A percentile compares a stretch with the other conserved stretches of the same genome.
These are phyloP conservation scores for Diutina catenulata DNA, from an alignment of 1,139 yeast species.

Conservation along the genomic window DNA sequence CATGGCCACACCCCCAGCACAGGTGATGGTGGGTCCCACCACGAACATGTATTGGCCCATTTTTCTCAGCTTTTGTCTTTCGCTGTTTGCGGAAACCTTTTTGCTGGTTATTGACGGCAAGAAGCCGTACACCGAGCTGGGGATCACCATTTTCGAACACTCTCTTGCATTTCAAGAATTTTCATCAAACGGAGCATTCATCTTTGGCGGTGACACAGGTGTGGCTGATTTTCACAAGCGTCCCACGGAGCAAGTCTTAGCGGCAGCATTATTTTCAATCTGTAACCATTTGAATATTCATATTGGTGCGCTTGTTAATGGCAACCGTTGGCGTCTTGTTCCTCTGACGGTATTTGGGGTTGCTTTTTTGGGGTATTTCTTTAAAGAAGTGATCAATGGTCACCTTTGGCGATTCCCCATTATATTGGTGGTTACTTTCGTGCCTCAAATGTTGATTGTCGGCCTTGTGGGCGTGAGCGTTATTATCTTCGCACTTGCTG, in stretches of 20 bases:
- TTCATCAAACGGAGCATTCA: constrained; percentile 28
- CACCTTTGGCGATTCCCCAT: constrained; percentile 36
- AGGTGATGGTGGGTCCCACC: constrained; percentile 37
- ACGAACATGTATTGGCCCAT: constrained; percentile 54
- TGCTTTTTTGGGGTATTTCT: constrained; percentile 35
- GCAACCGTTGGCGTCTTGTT: constrained; percentile 42
- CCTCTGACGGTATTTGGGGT: constrained; percentile 51
- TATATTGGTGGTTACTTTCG: constrained; percentile 40
- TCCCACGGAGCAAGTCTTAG: constrained; percentile 44
- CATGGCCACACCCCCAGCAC: constrained; percentile 21
- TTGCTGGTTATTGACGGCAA: constrained; percentile 47
- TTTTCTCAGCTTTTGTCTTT: constrained; percentile 47
- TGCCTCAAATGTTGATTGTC: constrained; percentile 51
- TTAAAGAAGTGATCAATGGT: constrained; percentile 10
- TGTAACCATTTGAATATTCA: constrained; percentile 48
- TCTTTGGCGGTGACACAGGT: constrained; percentile 14
- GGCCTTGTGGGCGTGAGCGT: constrained; percentile 38
- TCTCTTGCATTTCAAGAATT: constrained; percentile 66
- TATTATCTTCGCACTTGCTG: constrained; percentile 41
- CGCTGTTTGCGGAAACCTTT: constrained; percentile 62
- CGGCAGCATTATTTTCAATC: constrained; percentile 40
- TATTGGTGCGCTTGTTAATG: constrained; percentile 40
- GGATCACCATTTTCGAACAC: constrained; percentile 62
- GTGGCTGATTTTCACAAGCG: constrained; percentile 13
- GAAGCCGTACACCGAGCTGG: constrained; percentile 53